Evolutionary conservation across 2,329 filamentous ascomycete species (phyloP).

Genomic region (Triangularia verruculosa): DNA sequence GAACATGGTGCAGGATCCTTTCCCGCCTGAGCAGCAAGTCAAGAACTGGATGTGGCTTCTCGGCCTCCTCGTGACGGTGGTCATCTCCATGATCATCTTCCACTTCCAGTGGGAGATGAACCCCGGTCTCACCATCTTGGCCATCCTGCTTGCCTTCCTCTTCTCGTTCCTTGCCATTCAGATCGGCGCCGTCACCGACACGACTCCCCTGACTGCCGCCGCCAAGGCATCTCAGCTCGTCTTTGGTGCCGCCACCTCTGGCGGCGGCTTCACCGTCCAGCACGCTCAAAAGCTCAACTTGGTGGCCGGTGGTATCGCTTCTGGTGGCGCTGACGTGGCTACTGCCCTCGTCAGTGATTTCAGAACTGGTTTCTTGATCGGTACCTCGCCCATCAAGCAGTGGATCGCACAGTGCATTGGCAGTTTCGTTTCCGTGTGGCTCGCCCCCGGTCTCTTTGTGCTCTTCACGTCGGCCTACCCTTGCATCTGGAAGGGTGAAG

Average conservation of each 20-base stretch:
- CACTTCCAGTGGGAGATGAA: conserved; percentile 54
- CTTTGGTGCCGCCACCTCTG: conserved; percentile 61
- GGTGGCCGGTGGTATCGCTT: conserved; percentile 57
- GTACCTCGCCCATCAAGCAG: conserved; percentile 62
- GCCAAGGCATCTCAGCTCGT: conserved; percentile 68
- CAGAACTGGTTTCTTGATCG: conserved; percentile 64
- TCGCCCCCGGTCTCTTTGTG: conserved; percentile 65
- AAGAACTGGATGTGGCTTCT: conserved; percentile 52
- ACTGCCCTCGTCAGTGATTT: conserved; percentile 60
- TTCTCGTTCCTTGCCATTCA: conserved; percentile 62
- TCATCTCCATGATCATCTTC: conserved; percentile 49
- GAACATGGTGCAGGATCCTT: conserved; percentile 47
- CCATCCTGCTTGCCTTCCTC: conserved; percentile 55
- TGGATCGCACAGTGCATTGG: conserved; percentile 64
- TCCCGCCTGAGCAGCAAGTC: conserved; percentile 45
- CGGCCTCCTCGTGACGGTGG: conserved; percentile 48
- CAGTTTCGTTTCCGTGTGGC: conserved; percentile 61
- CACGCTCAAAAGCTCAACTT: conserved; percentile 64
- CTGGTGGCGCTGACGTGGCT: conserved; percentile 53
- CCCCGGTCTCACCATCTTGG: conserved; percentile 54
- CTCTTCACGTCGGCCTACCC: conserved; percentile 67
- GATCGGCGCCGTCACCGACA: conserved; percentile 58
- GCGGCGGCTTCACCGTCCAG: conserved; percentile 46
- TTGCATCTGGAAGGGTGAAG: conserved; percentile 54
- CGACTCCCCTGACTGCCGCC: conserved; percentile 63